Evolutionary conservation across 441 rosid species (phyloP).

Genomic region (Populus trichocarpa): DNA sequence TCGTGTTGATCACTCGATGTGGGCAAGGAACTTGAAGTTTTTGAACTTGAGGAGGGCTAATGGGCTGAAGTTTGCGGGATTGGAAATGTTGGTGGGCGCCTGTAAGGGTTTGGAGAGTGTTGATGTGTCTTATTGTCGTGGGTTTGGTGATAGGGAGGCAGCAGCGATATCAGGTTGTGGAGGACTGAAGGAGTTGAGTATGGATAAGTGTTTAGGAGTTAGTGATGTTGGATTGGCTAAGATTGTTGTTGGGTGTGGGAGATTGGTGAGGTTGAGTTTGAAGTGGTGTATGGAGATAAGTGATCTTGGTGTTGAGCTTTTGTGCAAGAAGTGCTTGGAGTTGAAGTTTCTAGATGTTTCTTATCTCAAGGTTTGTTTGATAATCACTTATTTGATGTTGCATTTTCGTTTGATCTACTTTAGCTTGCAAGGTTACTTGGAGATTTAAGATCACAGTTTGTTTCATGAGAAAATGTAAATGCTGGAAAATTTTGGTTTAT

Average conservation of each 20-base stretch:
- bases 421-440: not conserved
- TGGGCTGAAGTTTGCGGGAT: slow-evolving; percentile 51
- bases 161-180: slow-evolving; percentile 59
- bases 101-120: slow-evolving; percentile 55
- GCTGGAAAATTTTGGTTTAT: not conserved
- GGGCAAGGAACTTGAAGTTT: slow-evolving; percentile 40
- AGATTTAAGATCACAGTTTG: not conserved
- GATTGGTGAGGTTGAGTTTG: slow-evolving; percentile 67
- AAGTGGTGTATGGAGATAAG: slow-evolving; percentile 94
- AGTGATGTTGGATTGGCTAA: slow-evolving; percentile 85
- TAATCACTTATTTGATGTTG: not conserved
- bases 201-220: slow-evolving; percentile 75
- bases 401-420: not conserved
- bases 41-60: slow-evolving; percentile 60
- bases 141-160: slow-evolving; percentile 79
- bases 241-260: slow-evolving; percentile 69
- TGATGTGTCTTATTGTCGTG: slow-evolving; percentile 70
- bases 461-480: not conserved
- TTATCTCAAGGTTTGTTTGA: slow-evolving; percentile 65
- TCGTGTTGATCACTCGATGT: slow-evolving; percentile 14
- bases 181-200: slow-evolving; percentile 56
- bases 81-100: slow-evolving; percentile 52
- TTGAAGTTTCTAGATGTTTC: slow-evolving; percentile 74
- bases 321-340: slow-evolving; percentile 64
- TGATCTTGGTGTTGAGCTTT: slow-evolving; percentile 74